phyloP scores from a whole-genome alignment of 164 flowering plant species.

The Piper betle region DNA sequence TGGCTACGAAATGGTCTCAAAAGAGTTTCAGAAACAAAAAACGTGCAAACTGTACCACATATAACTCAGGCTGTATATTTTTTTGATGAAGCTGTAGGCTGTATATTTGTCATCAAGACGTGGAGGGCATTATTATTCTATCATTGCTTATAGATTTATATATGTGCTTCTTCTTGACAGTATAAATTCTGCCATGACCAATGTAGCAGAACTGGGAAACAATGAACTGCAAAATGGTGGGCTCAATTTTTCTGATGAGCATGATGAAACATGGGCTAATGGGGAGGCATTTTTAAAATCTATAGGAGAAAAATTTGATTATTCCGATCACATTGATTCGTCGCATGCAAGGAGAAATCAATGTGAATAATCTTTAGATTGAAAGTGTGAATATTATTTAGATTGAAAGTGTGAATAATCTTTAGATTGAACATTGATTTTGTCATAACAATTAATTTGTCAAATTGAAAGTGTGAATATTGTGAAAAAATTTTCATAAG shows the following conservation, averaged over 20 bases:
- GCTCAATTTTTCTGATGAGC: not conserved
- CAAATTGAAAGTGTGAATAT: no score
- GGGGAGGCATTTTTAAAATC: conserved; percentile 42
- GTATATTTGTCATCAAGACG: not conserved
- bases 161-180: not conserved
- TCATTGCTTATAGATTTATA: not conserved
- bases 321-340: conserved; percentile 48
- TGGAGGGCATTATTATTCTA: not conserved
- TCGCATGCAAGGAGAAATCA: conserved; percentile 47
- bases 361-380: no score
- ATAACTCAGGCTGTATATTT: no score
- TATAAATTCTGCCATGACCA: not conserved
- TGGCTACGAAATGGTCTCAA: no score
- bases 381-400: no score
- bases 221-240: not conserved
- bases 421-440: no score
- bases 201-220: not conserved
- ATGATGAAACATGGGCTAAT: conserved; percentile 30
- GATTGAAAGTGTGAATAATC: no score
- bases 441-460: no score
- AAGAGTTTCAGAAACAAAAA: no score
- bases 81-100: not conserved
- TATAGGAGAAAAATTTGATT: conserved; percentile 16
- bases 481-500: no score
- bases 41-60: no score